Evolutionary conservation across 2,329 filamentous ascomycete genomes (phyloP).

Genomic region (Beauveria pseudobassiana): DNA sequence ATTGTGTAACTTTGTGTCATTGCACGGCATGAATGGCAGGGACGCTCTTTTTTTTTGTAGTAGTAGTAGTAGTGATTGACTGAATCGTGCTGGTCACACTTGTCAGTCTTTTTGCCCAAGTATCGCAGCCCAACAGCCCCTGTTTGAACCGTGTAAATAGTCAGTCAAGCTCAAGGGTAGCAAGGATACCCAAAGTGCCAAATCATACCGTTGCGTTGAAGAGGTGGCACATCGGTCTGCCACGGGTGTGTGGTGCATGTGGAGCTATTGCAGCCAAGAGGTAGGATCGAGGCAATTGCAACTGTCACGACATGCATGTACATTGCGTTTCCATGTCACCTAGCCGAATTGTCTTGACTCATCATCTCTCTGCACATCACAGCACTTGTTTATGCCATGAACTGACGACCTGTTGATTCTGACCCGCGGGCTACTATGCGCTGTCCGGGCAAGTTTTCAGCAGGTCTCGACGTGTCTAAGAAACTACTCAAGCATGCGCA

Average conservation of each 20-base stretch:
- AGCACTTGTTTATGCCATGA: background rate
- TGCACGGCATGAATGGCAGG: too few relatives aligned
- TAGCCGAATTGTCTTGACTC: background rate
- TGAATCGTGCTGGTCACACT: too few relatives aligned
- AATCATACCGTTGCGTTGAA: background rate
- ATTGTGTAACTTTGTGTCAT: too few relatives aligned
- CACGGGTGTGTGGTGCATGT: background rate
- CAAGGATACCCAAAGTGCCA: background rate
- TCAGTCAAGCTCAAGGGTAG: background rate
- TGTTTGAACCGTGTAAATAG: too few relatives aligned
- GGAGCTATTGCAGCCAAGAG: background rate
- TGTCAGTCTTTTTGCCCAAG: too few relatives aligned
- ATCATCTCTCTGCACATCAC: background rate
- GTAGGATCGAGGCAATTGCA: background rate
- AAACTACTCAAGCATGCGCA: background rate
- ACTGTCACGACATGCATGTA: background rate
- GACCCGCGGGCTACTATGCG: too few relatives aligned
- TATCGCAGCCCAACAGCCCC: too few relatives aligned
- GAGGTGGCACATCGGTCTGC: background rate
- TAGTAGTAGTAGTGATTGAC: too few relatives aligned
- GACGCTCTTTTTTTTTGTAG: too few relatives aligned
- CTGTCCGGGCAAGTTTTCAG: too few relatives aligned
- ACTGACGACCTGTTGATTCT: too few relatives aligned
- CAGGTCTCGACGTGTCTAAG: background rate
- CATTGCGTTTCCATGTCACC: background rate